phyloP scores from a whole-genome alignment of 129 eudicot genomes.

The Dittrichia graveolens region DNA sequence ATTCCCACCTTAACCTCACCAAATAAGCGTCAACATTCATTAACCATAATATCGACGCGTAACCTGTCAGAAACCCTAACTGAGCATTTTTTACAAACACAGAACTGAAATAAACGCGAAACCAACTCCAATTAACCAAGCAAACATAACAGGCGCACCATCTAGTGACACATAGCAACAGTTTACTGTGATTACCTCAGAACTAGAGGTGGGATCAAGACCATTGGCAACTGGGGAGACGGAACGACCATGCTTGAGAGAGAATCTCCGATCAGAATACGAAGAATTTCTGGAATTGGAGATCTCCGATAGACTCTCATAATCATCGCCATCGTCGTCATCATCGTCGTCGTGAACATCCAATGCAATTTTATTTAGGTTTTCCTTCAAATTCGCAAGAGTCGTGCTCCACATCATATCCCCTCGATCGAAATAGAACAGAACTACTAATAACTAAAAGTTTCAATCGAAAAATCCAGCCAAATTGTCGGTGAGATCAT shows the following conservation, averaged over 20 bases:
- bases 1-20: too few relatives aligned
- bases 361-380: conserved; percentile 76
- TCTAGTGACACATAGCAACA: neutral
- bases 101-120: conserved; percentile 1
- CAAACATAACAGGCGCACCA: neutral
- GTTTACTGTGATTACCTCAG: conserved; percentile 46
- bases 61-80: conserved; percentile 36
- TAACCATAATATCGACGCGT: conserved; percentile 11
- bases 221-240: conserved; percentile 65
- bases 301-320: conserved; percentile 49
- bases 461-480: conserved; percentile 1
- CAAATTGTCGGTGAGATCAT: conserved; percentile 30
- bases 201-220: conserved; percentile 48
- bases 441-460: neutral
- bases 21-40: neutral
- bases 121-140: conserved; percentile 20
- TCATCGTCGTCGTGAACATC: conserved; percentile 85
- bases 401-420: conserved; percentile 78
- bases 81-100: neutral
- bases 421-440: conserved; percentile 10
- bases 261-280: conserved; percentile 58
- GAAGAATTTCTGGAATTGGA: conserved; percentile 48
- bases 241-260: conserved; percentile 49
- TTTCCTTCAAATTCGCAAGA: conserved; percentile 86
- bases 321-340: conserved; percentile 42